Base-by-base conservation (phyloP, 2,329 filamentous ascomycete genomes). In the Colletotrichum sp. region DNA sequence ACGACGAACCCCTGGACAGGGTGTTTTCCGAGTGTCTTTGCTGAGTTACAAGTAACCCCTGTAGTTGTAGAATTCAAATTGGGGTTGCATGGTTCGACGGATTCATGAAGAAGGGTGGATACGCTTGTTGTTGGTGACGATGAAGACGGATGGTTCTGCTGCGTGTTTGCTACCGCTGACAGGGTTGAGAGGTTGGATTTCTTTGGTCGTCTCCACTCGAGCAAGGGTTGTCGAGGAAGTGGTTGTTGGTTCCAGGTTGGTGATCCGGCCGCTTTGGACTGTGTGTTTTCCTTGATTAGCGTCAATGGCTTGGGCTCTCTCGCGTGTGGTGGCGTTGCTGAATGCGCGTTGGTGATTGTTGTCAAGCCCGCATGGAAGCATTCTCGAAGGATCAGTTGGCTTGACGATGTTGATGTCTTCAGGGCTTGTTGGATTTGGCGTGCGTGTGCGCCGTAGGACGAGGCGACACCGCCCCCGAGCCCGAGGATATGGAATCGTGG, bases 151-250 rank as follows among this genome's bases (percentile, higher is more conserved):
- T 39, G 21, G 64, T 28, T 39, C 13, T 55, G 59, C 66, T 57
- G 59, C 57, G 57, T 66, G 49, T 71, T 71, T 75, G 68, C 72
- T 67, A 66, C 55, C 59, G 24, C 34, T 36, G 70, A 59, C 62
- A 72, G 63, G 63, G 70, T 36, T 72, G 15, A 16, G 32, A 49
- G n/a, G 49, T 32, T 34, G 44, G 24, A 49, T 49, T 63, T 55
- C 36, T 10, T 16, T 32, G 16, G 24, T 64, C 34, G 9, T 62
- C 44, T 65, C 34, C 72, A 52, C 69, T 24, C 32, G 21, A 15
- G 66, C 59, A 63, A 57, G 32, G 68, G 28, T 60, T 26, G 13
- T 39, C 16, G 52, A 30, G 52, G 18, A 36, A 36, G 57, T 9
- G n/a, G 16, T 21, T 34, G 60, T 57, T 30, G 28, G 60, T 71